Evolutionary conservation across 768 basidiomycete genomes (phyloP), one percentile per base, ranked within the genome.

Genomic region (Pleurotus citrinopileatus): DNA sequence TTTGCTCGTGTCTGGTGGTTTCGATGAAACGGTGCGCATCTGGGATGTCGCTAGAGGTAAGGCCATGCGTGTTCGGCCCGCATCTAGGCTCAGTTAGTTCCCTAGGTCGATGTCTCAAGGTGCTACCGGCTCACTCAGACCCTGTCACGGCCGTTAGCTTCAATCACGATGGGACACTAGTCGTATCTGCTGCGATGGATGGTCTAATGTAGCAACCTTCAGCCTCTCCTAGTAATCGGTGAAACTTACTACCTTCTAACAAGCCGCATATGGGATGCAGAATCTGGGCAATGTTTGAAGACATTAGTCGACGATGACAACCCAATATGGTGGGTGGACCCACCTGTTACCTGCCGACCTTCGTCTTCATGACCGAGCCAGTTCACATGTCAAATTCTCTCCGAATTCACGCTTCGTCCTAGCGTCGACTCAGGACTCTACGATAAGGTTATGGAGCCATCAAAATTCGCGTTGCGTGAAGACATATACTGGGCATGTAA

Each of bases 191-290:
- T 61, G 91, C 94, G 9, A 96, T 94, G 88, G 97, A 99, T 68
- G 97, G 96, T 4, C 71, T 98, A 38, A 96, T 98, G 97, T 98
- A 59, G 70, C 87, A 38, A 1, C 3, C 20, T 53, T 38, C 28
- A 36, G 56, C 37, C 50, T 34, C 52, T 38, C 28, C 40, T 44
- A 43, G 36, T 34, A 19, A 19, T 36, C n/a, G 61, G 46, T 23
- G 52, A 28, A 58, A 34, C 17, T 22, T 38, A 13, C 22, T 12
- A n/a, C 7, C 28, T 23, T 52, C 28, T 52, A 46, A 23, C 13
- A 63, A 99, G 96, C 65, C 95, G 97, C 54, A 84, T 98, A 55
- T 99, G 97, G 97, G 96, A 99, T 64, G 87, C 92, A 0, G 86
- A 94, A 53, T 96, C 95, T 2, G 97, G 96, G 2, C 97, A 99